Conservation (phyloP, 2,329 filamentous ascomycete species). For the Fusarium humuli region DNA sequence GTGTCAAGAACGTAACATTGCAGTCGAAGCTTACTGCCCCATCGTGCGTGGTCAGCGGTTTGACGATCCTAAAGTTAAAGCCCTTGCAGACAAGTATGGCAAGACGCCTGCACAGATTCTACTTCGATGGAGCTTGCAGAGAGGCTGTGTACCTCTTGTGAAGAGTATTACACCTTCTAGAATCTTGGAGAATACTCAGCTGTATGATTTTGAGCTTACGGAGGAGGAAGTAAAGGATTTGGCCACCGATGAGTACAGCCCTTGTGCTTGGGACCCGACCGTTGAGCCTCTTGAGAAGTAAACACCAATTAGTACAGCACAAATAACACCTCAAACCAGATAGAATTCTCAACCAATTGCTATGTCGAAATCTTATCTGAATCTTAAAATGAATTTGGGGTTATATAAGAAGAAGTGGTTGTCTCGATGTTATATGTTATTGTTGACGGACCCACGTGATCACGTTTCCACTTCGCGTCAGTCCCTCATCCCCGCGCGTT, state of each 20-base stretch:
- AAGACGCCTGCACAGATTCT: slow-evolving; percentile 82
- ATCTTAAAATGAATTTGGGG: not conserved
- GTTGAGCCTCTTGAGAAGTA: slow-evolving; percentile 58
- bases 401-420: not conserved
- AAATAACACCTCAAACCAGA: not conserved
- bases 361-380: not conserved
- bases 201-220: slow-evolving; percentile 68
- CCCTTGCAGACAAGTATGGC: slow-evolving; percentile 76
- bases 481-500: slow-evolving; percentile 24
- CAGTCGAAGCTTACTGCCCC: slow-evolving; percentile 73
- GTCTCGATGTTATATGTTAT: not conserved
- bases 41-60: slow-evolving; percentile 76
- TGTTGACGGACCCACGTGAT: slow-evolving; percentile 42
- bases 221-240: slow-evolving; percentile 64
- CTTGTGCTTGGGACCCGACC: slow-evolving; percentile 68
- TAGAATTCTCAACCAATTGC: not conserved
- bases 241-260: slow-evolving; percentile 64
- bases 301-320: not conserved
- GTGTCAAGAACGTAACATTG: slow-evolving; percentile 73
- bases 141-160: slow-evolving; percentile 77
- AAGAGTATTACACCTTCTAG: slow-evolving; percentile 77
- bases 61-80: slow-evolving; percentile 73
- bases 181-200: slow-evolving; percentile 71
- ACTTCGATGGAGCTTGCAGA: slow-evolving; percentile 85
- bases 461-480: slow-evolving; percentile 44